A percentile compares a stretch with the other conserved stretches of the same genome.
These are phyloP conservation scores for Aschersonia sp. DNA, from an alignment of 2,329 filamentous ascomycete genomes.

Conservation along the genomic window DNA sequence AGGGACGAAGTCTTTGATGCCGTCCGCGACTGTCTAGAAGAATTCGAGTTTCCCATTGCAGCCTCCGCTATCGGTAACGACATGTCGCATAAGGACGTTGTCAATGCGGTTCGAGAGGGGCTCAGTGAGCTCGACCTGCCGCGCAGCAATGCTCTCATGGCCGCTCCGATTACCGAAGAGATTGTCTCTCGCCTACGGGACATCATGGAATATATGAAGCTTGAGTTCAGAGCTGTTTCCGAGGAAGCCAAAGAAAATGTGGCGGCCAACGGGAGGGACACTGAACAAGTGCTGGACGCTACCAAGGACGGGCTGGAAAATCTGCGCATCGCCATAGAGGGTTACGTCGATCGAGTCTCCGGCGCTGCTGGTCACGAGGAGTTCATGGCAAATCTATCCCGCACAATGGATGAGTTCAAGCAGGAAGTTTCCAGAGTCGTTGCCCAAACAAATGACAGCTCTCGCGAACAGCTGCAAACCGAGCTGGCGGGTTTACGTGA, in stretches of 20 bases:
- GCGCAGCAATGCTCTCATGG: conserved; percentile 23
- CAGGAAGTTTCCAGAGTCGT: conserved; percentile 54
- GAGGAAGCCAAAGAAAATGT: conserved; percentile 64
- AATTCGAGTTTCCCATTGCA: conserved; percentile 57
- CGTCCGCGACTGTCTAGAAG: conserved; percentile 75
- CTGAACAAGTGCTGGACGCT: conserved; percentile 77
- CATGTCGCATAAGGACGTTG: conserved; percentile 45
- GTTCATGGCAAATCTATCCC: conserved; percentile 54
- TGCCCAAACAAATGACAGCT: conserved; percentile 29
- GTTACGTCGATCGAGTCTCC: conserved; percentile 60
- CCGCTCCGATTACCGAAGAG: conserved; percentile 30
- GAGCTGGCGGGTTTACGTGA: conserved; percentile 75
- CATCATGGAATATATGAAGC: conserved; percentile 44
- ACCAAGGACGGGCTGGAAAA: conserved; percentile 78
- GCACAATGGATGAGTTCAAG: conserved; percentile 51
- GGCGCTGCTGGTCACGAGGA: conserved; percentile 63
- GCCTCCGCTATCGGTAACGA: conserved; percentile 37
- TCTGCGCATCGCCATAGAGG: conserved; percentile 66
- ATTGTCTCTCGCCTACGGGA: conserved; percentile 46
- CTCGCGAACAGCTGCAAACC: conserved; percentile 54
- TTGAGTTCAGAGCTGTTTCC: conserved; percentile 44
- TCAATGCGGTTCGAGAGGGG: conserved; percentile 48
- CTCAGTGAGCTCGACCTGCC: conserved; percentile 36
- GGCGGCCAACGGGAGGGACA: conserved; percentile 64
- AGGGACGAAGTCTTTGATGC: conserved; percentile 73